Evolutionary conservation across 352 stramenopile species (phyloP).

Genomic region (Phytophthora cryptogea): DNA sequence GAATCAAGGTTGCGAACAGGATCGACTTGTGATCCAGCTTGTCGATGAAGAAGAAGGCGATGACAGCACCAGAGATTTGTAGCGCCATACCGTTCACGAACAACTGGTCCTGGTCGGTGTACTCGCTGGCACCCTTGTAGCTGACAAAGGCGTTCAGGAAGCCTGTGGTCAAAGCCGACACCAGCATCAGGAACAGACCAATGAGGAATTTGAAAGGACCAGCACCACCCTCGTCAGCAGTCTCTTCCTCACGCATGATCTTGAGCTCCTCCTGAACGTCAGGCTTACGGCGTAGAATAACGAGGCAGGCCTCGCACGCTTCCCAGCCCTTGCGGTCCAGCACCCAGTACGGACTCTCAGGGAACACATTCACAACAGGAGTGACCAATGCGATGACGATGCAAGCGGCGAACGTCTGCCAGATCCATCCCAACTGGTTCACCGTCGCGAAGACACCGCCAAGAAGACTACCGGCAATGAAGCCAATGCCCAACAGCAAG

Average conservation of each 20-base stretch:
- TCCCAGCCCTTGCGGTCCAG: conserved; percentile 69
- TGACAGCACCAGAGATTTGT: conserved; percentile 54
- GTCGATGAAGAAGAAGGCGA: conserved; percentile 85
- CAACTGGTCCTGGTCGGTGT: conserved; percentile 49
- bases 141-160: conserved; percentile 66
- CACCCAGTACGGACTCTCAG: conserved; percentile 82
- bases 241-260: conserved; percentile 66
- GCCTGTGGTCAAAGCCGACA: conserved; percentile 57
- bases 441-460: conserved; percentile 55
- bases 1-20: conserved; percentile 69
- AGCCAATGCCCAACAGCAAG: conserved; percentile 64
- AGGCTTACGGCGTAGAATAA: conserved; percentile 68
- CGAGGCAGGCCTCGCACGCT: conserved; percentile 64
- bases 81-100: conserved; percentile 65
- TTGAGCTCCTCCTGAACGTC: conserved; percentile 75
- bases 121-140: conserved; percentile 50
- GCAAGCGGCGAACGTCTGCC: conserved; percentile 67
- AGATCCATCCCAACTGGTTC: conserved; percentile 76
- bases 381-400: conserved; percentile 73
- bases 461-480: conserved; percentile 64
- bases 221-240: conserved; percentile 39
- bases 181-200: conserved; percentile 67
- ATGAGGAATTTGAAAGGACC: conserved; percentile 68
- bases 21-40: conserved; percentile 77
- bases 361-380: conserved; percentile 73